Base-by-base conservation (phyloP, 805 yeast species). In the Torulaspora franciscae region DNA sequence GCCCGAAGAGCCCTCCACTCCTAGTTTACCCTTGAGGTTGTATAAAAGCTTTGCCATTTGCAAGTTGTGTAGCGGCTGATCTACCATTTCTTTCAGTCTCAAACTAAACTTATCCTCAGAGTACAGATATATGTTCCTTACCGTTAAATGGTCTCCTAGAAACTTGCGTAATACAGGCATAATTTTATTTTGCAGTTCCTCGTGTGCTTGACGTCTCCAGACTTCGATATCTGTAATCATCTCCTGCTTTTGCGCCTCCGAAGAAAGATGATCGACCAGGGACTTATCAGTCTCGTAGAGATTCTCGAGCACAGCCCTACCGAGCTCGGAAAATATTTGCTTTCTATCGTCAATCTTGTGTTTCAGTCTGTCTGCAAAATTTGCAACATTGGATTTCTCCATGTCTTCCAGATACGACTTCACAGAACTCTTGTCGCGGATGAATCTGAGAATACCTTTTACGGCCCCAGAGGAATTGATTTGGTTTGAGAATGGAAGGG, bases 1-100 rank as follows among this genome's bases (percentile, higher is more conserved):
- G 1, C 50, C 43, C 11, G 42, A 48, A 24, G 52, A 8, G 15
- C 32, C 43, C 10, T 34, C 43, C 7, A 52, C 28, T 22, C 55
- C 59, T 26, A 64, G 58, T 32, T 59, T 57, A 4, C 70, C 70
- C n/a, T 61, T 58, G n/a, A 65, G 51, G 35, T 60, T 59, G 32
- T 62, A 56, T 34, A 61, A 57, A 36, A 53, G 55, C 19, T 56
- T 55, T 17, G 56, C 38, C 28, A 67, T 56, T 14, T 56, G 51
- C 39, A 64, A 39, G 5, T 58, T 41, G 13, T 46, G 32, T 5
- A 50, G 26, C 1, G 58, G 59, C 2, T 52, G 42, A 19, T 58
- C 50, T 9, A 65, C 46, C 60, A 64, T 52, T 28, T 56, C 54
- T 13, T 57, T 52, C 2, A 66, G 35, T 14, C 57, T 52, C 35